A percentile compares a stretch with the other conserved stretches of the same genome.
phyloP scores from a whole-genome alignment of 495 filamentous ascomycete species.

The Podospora comata region DNA sequence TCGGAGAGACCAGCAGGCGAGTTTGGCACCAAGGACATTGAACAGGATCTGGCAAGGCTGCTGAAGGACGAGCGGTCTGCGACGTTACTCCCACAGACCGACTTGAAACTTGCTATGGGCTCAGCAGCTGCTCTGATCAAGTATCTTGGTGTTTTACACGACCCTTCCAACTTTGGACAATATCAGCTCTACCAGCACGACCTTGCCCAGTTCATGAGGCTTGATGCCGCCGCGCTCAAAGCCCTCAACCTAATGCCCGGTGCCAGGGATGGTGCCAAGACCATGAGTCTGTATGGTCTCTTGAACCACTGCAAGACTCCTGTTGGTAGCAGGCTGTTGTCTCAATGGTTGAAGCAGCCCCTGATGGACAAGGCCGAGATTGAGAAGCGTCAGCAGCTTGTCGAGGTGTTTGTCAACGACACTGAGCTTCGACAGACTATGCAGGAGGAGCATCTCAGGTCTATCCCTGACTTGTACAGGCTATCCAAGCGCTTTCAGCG shows the following conservation, averaged over 20 bases:
- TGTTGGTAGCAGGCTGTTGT: slow-evolving; percentile 81
- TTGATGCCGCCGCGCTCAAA: slow-evolving; percentile 90
- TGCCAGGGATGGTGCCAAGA: slow-evolving; percentile 88
- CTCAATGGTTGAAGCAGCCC: slow-evolving; percentile 98
- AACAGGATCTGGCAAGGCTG: slow-evolving; percentile 85
- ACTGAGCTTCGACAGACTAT: slow-evolving; percentile 94
- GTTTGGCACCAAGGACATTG: slow-evolving; percentile 89
- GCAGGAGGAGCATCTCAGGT: slow-evolving; percentile 94
- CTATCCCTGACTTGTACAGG: slow-evolving; percentile 91
- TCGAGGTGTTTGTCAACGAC: slow-evolving; percentile 90
- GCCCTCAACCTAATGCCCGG: slow-evolving; percentile 97
- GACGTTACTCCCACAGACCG: slow-evolving; percentile 79
- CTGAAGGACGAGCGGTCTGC: slow-evolving; percentile 79
- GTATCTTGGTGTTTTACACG: slow-evolving; percentile 87
- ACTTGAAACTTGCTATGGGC: slow-evolving; percentile 95
- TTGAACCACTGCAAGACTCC: slow-evolving; percentile 98
- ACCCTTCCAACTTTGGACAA: slow-evolving; percentile 91
- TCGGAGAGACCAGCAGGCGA: slow-evolving; percentile 72
- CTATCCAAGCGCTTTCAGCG: slow-evolving; percentile 92
- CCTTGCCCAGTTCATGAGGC: slow-evolving; percentile 95
- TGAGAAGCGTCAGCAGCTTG: slow-evolving; percentile 85
- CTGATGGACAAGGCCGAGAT: slow-evolving; percentile 91
- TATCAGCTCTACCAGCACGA: slow-evolving; percentile 98
- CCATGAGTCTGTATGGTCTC: slow-evolving; percentile 93
- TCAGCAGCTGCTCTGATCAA: slow-evolving; percentile 91